phyloP scores from a whole-genome alignment of 768 basidiomycete species.

The Leccinum variicolor region DNA sequence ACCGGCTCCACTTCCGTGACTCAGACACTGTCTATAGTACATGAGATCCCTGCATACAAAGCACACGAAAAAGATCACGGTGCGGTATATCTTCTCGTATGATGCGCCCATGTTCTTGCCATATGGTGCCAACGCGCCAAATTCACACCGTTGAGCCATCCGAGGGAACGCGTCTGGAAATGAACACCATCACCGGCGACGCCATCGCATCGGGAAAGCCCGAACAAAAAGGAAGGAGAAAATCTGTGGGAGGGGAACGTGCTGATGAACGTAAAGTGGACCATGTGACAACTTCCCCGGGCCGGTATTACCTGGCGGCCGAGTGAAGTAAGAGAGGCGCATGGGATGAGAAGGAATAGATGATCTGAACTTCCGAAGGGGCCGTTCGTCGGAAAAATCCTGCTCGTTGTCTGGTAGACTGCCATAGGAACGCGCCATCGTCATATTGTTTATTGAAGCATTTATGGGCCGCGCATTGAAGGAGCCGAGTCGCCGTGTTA shows the following conservation, averaged over 20 bases:
- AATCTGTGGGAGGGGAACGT: conserved; percentile 45
- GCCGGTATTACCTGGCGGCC: background rate
- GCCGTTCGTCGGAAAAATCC: background rate
- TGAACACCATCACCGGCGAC: background rate
- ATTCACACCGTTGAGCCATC: conserved; percentile 64
- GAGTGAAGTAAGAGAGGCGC: background rate
- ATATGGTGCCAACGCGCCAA: conserved; percentile 43
- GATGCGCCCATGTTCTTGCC: conserved; percentile 4
- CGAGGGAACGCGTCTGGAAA: background rate
- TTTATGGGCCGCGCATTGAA: too few relatives aligned
- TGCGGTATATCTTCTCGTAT: background rate
- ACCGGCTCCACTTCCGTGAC: background rate
- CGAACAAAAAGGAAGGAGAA: background rate
- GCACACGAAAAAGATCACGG: background rate
- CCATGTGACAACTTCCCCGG: background rate
- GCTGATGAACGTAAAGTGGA: background rate
- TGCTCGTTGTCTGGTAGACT: background rate
- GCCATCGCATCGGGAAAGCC: background rate
- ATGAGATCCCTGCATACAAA: background rate
- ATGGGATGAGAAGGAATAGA: background rate
- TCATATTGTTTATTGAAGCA: background rate
- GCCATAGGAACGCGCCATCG: background rate
- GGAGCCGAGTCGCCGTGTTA: too few relatives aligned
- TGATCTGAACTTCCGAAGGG: background rate
- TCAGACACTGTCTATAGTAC: background rate